phyloP scores from a whole-genome alignment of 306 rosid genomes.

The Vigna unguiculata region DNA sequence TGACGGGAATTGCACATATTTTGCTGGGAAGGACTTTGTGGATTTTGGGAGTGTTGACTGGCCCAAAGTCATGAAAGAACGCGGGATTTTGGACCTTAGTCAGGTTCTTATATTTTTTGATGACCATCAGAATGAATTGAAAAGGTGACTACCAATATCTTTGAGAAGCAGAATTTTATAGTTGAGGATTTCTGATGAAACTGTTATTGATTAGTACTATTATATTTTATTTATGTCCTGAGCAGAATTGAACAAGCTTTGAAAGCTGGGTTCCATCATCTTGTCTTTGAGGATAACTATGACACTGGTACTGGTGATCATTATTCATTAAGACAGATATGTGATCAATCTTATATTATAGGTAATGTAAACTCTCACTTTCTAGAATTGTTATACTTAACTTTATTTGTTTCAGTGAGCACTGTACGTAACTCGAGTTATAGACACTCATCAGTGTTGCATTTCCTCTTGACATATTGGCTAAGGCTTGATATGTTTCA shows the following conservation, averaged over 20 bases:
- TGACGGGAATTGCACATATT: constrained; percentile 92
- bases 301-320: constrained; percentile 99
- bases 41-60: constrained; percentile 95
- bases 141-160: constrained; percentile 64
- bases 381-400: background rate
- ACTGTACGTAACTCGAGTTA: constrained; percentile 21
- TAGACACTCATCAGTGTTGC: background rate
- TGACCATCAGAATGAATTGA: constrained; percentile 96
- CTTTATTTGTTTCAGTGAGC: background rate
- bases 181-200: constrained; percentile 28
- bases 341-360: constrained; percentile 91
- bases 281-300: constrained; percentile 97
- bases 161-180: constrained; percentile 32
- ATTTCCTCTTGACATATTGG: constrained; percentile 27
- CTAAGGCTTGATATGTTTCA: constrained; percentile 19
- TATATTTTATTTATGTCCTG: constrained; percentile 38
- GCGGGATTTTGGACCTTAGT: constrained; percentile 69
- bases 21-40: constrained; percentile 90
- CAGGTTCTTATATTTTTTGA: constrained; percentile 88
- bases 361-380: constrained; percentile 59
- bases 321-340: constrained; percentile 95
- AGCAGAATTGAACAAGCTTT: constrained; percentile 84
- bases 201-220: constrained; percentile 42
- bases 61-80: constrained; percentile 71
- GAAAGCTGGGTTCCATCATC: constrained; percentile 90